These are phyloP conservation scores for Tephrocybe sp. DNA, from an alignment of 768 basidiomycete genomes.

Conservation along the genomic window DNA sequence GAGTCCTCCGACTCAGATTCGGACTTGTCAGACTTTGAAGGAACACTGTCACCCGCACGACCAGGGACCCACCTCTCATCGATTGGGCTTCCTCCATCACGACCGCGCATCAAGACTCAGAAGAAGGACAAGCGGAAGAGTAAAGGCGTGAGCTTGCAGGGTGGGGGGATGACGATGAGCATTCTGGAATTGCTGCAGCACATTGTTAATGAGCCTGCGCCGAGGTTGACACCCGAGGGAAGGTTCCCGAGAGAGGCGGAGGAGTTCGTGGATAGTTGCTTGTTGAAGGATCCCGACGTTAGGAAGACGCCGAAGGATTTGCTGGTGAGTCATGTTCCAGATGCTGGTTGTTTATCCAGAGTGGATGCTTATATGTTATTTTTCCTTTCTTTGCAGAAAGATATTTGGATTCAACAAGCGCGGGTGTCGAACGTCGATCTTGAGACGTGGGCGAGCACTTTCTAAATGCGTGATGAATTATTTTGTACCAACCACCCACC, in stretches of 20 bases:
- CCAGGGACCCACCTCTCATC: conserved; percentile 43
- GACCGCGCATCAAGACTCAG: conserved; percentile 36
- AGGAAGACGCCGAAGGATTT: conserved; percentile 88
- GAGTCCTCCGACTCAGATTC: conserved; percentile 76
- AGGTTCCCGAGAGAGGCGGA: conserved; percentile 71
- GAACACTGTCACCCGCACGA: conserved; percentile 72
- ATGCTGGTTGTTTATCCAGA: too few species aligned
- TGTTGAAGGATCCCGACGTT: conserved; percentile 84
- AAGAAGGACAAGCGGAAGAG: conserved; percentile 87
- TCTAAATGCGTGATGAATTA: too few species aligned
- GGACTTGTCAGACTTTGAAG: conserved; percentile 77
- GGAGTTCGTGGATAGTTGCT: conserved; percentile 83
- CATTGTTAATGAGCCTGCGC: conserved; percentile 98
- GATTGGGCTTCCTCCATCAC: conserved; percentile 35
- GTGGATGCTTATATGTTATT: not conserved
- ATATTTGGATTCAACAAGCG: conserved; percentile 71
- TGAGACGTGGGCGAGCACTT: conserved; percentile 77
- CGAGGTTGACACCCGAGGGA: conserved; percentile 73
- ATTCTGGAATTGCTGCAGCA: conserved; percentile 96
- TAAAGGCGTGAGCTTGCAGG: conserved; percentile 89
- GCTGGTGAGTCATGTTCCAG: conserved; percentile 59
- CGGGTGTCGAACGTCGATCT: conserved; percentile 63
- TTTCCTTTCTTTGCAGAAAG: conserved; percentile 44
- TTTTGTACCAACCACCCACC: too few species aligned
- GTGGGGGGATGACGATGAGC: conserved; percentile 96